Evolutionary conservation across 2,329 filamentous ascomycete genomes (phyloP), one percentile per base, ranked within the genome.

Genomic region (Trichoderma breve): DNA sequence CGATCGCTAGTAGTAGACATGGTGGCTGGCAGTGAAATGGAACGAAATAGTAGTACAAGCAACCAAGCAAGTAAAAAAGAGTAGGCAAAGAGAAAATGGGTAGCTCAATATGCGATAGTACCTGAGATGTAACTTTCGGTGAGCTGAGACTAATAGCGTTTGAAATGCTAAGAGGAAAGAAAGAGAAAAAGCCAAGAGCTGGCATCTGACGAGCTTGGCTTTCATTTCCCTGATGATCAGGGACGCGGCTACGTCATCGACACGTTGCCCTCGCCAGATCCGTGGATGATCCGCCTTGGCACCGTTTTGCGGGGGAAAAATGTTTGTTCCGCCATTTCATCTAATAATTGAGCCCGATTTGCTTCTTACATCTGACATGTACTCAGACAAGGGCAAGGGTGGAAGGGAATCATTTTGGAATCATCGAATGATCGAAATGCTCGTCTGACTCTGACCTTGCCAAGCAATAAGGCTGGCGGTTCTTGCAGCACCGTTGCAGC

Each of bases 201-300:
- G 15, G 15, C 34, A 43, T 47, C 61, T 30, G 26, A 47, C 61
- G 61, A 64, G 30, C 61, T 21, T 32, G 39, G 18, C 36, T 65
- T 30, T n/a, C 28, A 15, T n/a, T n/a, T 65, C n/a, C 28, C 47
- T n/a, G 63, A 66, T 32, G 63, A 66, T 66, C 61, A 66, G 63
- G 28, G 34, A 66, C 36, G 15, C 15, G 5, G 8, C 36, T 69
- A 69, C 66, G 66, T 69, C 66, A 69, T 68, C 65, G 65, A 60
- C 65, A 68, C 53, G 65, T 60, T 68, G n/a, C 26, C n/a, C n/a
- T 32, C n/a, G 32, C 28, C 26, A 34, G 15, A 18, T 39, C 53
- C 53, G 65, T 24, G 21, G 34, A 34, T 47, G 26, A 39, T 24
- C 34, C 65, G 53, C 21, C 65, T 60, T 43, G 65, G 53, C 34